Base-by-base conservation (phyloP, 768 basidiomycete genomes). In the Serendipita sp. region DNA sequence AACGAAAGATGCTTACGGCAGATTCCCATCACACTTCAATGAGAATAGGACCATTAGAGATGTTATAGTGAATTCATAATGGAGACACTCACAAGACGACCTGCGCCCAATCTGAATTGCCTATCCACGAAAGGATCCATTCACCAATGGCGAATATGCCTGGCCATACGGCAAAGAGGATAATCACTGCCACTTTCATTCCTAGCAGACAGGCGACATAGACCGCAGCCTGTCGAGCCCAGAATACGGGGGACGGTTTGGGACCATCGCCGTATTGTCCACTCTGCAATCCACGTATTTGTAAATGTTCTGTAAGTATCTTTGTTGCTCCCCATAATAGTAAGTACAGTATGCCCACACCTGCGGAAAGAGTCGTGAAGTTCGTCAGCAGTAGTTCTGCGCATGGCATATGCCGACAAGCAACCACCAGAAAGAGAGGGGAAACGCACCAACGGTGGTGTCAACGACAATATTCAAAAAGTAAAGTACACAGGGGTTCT, bases 381-480 rank as follows among this genome's bases (percentile, higher is more conserved):
- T 64, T 36, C 45, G 64, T 66, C 37, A 27, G 40, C 40, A 23
- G 23, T 23, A 23, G 23, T 23, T 23, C 23, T 23, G 23, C 23
- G 23, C 23, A 64, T 68, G 60, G 29, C 29, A 18, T n/a, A 55
- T 11, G 53, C 44, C 15, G 23, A 40, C 65, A 33, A 18, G 5
- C 37, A 8, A 13, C 5, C 40, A 13, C 40, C 40, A 40, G 48
- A 37, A 11, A 27, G 4, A 43, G 48, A 13, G 18, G 23, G 10
- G 31, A 31, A 36, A 69, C 85, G 70, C 67, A 88, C 92, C 95
- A 64, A 94, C 77, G 1, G 91, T 93, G 16, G 90, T 92, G 74
- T 98, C 95, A 64, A 97, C 76, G 31, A 95, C 76, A 58, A 98
- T 87, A 69, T 97, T 93, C 48, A 96, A 82, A 71, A 96, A 94